Percentiles rank a stretch among this genome's conserved stretches.
phyloP scores from a whole-genome alignment of 805 yeast species.

The Saturnispora gosingensis region DNA sequence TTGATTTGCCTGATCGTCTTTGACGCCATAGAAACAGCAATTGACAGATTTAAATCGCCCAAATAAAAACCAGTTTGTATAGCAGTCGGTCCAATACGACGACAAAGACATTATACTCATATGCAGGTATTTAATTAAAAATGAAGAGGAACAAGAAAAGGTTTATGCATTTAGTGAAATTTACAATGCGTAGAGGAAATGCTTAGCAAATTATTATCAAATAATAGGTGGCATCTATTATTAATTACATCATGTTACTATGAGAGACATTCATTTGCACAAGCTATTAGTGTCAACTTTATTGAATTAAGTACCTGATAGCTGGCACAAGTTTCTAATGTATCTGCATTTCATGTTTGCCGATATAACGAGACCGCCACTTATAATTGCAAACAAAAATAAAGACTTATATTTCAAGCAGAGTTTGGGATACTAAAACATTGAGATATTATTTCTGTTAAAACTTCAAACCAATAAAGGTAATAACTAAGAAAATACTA shows the following conservation, averaged over 20 bases:
- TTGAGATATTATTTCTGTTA: no score
- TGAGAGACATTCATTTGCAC: background rate
- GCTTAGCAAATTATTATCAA: background rate
- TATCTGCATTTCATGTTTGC: no score
- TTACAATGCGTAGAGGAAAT: background rate
- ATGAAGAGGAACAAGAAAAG: background rate
- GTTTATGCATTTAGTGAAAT: background rate
- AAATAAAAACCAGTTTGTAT: conserved; percentile 2
- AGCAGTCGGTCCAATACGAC: conserved; percentile 1
- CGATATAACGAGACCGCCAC: no score
- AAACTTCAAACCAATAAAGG: no score
- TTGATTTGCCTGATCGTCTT: conserved; percentile 11
- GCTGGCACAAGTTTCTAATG: no score
- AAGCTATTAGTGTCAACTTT: no score
- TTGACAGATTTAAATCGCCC: conserved; percentile 15
- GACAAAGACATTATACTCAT: background rate
- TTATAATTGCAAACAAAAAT: no score
- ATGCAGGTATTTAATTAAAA: background rate
- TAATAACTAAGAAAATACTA: no score
- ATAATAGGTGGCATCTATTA: background rate
- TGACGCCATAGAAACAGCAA: conserved; percentile 25
- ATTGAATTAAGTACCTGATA: no score
- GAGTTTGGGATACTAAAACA: no score
- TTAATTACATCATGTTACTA: background rate
- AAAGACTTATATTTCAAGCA: no score